phyloP scores from a whole-genome alignment of 2,329 filamentous ascomycete genomes.

The Thielaviopsis euricoi region DNA sequence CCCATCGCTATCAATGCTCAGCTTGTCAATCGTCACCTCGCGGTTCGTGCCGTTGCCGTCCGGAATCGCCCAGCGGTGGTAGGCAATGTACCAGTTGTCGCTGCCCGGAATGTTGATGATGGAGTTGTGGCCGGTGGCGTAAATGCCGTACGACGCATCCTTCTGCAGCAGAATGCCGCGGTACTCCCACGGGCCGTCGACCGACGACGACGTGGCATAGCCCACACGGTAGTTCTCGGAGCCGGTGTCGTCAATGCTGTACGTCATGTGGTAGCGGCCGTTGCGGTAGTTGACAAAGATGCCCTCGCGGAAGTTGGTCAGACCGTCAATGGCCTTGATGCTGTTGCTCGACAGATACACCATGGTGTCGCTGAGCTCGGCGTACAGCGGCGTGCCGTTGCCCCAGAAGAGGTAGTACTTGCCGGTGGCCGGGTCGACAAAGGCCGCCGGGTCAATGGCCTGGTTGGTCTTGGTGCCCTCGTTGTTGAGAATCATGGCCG shows the following conservation, averaged over 20 bases:
- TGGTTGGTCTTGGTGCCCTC: constrained; percentile 19
- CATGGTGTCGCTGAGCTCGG: constrained; percentile 30
- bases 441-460: constrained; percentile 45
- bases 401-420: constrained; percentile 48
- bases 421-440: constrained; percentile 40
- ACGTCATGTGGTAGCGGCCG: constrained; percentile 30
- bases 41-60: constrained; percentile 26
- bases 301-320: constrained; percentile 27
- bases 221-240: constrained; percentile 30
- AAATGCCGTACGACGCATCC: constrained; percentile 24
- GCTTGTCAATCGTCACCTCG: constrained; percentile 26
- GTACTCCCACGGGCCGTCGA: constrained; percentile 28
- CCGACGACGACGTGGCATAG: constrained; percentile 24
- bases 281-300: constrained; percentile 27
- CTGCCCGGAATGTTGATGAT: constrained; percentile 29
- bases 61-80: constrained; percentile 31
- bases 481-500: constrained; percentile 39
- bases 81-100: constrained; percentile 33
- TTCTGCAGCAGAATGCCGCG: constrained; percentile 28
- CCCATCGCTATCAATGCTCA: constrained; percentile 23
- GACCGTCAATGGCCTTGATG: constrained; percentile 19
- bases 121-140: constrained; percentile 29
- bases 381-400: constrained; percentile 25
- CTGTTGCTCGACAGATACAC: constrained; percentile 24
- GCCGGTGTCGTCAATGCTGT: constrained; percentile 29